Base-by-base conservation (phyloP, 2,329 filamentous ascomycete genomes). In the Exophiala alcalophila region DNA sequence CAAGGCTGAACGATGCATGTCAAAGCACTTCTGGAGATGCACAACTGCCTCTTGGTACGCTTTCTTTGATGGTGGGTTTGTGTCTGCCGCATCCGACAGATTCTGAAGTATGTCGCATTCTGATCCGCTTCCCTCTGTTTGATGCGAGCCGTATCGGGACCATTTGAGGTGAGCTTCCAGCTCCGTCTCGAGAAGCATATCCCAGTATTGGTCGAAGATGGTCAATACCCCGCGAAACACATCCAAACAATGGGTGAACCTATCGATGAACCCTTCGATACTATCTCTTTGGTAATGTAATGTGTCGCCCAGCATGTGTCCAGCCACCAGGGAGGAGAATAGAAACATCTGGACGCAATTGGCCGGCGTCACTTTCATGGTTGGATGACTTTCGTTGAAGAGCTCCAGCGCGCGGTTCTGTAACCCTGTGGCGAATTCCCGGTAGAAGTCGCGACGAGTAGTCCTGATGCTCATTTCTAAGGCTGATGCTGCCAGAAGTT, bases 301-400 rank as follows among this genome's bases (percentile, higher is more conserved):
- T 2, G 67, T 67, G 40, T 78, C 72, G 51, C 67, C 72, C 3
- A 78, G 63, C 26, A 49, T 20, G 26, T 55, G 52, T 8, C 49
- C 11, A 4, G 39, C 52, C 9, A 56, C 15, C 30, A 53, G 33
- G 12, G 47, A 40, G 15, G 54, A 51, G 35, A 53, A 53, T 3
- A 55, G 26, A 27, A 56, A 48, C 23, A 50, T 45, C n/a, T 36
- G 44, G 4, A 44, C 29, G 19, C 46, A 53, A 30, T 50, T 55
- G 5, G 47, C 42, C 11, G 20, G 19, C 19, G 49, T 39, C n/a
- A 54, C 39, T 40, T 44, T 33, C 15, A 47, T 20, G 3, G 41
- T 24, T 6, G 31, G 24, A 10, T 40, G 26, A 14, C 18, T 36
- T 20, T 39, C 40, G 20, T 54, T 55, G 47, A 51, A 55, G 5